Evolutionary conservation across 1,284 basidiomycete species (phyloP).

Genomic region (Sphaerobolus stellatus): DNA sequence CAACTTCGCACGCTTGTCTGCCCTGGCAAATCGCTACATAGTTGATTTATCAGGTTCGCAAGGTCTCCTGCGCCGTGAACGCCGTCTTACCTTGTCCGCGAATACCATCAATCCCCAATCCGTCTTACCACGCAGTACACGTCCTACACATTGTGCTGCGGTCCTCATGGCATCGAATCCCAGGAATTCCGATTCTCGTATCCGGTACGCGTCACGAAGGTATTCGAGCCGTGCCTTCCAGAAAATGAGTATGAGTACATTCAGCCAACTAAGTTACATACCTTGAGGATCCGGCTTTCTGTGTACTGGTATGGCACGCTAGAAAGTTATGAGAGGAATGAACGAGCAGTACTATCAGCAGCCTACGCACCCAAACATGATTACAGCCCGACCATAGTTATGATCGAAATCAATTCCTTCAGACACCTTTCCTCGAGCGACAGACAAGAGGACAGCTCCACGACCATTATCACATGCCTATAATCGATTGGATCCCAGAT

Average conservation of each 20-base stretch:
- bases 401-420: constrained; percentile 99
- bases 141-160: constrained; percentile 98
- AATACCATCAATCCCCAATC: constrained; percentile 99
- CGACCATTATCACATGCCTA: constrained; percentile 98
- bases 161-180: constrained; percentile 99
- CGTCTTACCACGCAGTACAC: constrained; percentile 96
- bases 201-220: constrained; percentile 96
- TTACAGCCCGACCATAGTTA: constrained; percentile 97
- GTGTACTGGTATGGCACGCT: constrained; percentile 99
- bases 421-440: constrained; percentile 98
- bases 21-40: constrained; percentile 87
- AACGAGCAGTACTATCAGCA: neutral
- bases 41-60: constrained; percentile 4
- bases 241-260: neutral
- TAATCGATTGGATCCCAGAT: constrained; percentile 7
- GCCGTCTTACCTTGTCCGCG: constrained; percentile 84
- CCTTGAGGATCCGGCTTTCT: constrained; percentile 94
- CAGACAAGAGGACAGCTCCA: constrained; percentile 94
- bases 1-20: constrained; percentile 95
- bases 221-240: constrained; percentile 86
- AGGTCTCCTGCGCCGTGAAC: neutral
- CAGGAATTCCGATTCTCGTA: constrained; percentile 97
- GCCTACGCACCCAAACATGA: constrained; percentile 91
- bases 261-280: constrained; percentile 10
- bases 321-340: constrained; percentile 14